A percentile compares a stretch with the other conserved stretches of the same genome.
Conservation (phyloP, 2,329 filamentous ascomycete species). For the Sporothrix brunneoviolacea region DNA sequence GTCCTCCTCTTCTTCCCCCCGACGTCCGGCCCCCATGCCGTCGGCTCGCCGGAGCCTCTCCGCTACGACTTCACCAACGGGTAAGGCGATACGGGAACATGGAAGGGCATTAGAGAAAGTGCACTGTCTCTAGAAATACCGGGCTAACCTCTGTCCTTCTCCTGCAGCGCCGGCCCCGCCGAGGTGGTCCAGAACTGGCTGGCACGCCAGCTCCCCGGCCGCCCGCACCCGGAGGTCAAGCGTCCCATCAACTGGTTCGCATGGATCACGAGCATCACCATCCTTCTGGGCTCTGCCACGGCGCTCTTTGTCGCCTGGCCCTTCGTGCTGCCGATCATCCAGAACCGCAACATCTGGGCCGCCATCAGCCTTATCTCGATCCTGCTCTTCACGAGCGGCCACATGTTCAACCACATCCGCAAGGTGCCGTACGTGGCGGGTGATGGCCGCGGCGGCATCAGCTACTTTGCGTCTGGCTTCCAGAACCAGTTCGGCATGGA, state of each 20-base stretch:
- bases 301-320: conserved; percentile 65
- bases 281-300: conserved; percentile 64
- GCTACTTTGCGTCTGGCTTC: conserved; percentile 86
- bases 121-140: too few relatives aligned
- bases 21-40: conserved; percentile 73
- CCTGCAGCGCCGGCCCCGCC: conserved; percentile 59
- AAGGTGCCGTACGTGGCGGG: conserved; percentile 88
- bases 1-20: conserved; percentile 83
- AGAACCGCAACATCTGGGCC: conserved; percentile 92
- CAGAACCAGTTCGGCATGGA: conserved; percentile 91
- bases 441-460: conserved; percentile 77
- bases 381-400: conserved; percentile 86
- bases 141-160: neutral
- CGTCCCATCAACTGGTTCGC: conserved; percentile 84
- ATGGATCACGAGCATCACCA: conserved; percentile 60
- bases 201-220: conserved; percentile 66
- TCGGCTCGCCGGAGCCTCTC: conserved; percentile 58
- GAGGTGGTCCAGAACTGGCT: conserved; percentile 78
- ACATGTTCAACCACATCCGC: conserved; percentile 99
- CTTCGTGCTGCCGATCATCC: conserved; percentile 72
- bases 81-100: conserved; percentile 40
- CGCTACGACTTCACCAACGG: conserved; percentile 81
- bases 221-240: conserved; percentile 68
- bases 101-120: neutral
- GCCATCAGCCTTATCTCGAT: conserved; percentile 82